Conservation (phyloP, 345 rosid species). For the Luvunga scandens region DNA sequence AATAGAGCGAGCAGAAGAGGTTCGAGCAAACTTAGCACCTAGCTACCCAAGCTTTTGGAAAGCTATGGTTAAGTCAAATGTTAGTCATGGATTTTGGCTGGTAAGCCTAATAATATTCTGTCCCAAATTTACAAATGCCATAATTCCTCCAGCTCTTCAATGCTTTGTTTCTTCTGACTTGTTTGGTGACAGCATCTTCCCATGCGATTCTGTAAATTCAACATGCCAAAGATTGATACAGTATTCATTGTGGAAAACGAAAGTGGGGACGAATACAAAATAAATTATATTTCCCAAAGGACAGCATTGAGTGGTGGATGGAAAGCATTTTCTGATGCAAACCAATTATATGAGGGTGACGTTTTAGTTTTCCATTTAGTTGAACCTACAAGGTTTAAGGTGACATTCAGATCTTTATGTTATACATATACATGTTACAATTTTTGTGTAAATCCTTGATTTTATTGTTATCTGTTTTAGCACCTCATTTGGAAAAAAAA, state of each 20-base stretch:
- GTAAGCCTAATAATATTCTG: conserved; percentile 23
- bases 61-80: conserved; percentile 41
- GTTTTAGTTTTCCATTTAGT: conserved; percentile 44
- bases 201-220: conserved; percentile 43
- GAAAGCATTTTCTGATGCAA: conserved; percentile 37
- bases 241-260: conserved; percentile 33
- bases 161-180: conserved; percentile 9
- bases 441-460: neutral
- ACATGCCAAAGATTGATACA: conserved; percentile 39
- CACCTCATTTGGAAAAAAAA: neutral
- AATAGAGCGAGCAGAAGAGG: conserved; percentile 41
- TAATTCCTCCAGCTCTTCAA: neutral
- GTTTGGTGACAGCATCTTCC: conserved; percentile 42
- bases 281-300: conserved; percentile 39
- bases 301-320: conserved; percentile 55
- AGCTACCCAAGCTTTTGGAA: conserved; percentile 44
- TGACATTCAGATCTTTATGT: neutral
- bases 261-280: conserved; percentile 31
- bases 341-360: conserved; percentile 41
- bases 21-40: conserved; percentile 27
- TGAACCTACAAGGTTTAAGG: conserved; percentile 43
- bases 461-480: neutral
- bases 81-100: conserved; percentile 47
- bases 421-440: neutral
- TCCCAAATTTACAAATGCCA: conserved; percentile 8